phyloP scores from a whole-genome alignment of 345 rosid species.

The Syzygium aromaticum region DNA sequence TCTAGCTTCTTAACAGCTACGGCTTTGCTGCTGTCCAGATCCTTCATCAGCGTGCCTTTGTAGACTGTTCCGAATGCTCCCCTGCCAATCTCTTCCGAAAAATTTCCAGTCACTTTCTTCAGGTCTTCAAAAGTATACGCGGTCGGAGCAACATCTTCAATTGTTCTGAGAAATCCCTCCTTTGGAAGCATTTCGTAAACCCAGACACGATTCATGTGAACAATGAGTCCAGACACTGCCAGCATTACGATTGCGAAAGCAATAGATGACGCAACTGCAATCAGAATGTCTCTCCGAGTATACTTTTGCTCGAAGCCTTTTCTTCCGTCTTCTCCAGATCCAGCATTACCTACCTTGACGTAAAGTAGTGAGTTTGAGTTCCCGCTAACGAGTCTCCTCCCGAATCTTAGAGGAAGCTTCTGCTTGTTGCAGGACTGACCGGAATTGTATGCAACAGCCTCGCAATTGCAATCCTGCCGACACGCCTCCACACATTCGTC shows the following conservation, averaged over 20 bases:
- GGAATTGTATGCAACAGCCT: conserved; percentile 5
- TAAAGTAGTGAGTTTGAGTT: neutral
- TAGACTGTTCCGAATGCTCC: conserved; percentile 12
- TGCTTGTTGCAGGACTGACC: conserved; percentile 3
- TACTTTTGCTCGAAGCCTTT: neutral
- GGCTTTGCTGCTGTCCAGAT: neutral
- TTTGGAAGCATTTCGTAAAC: neutral
- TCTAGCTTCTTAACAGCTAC: conserved; percentile 11
- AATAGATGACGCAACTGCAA: neutral
- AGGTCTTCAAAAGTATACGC: conserved; percentile 9
- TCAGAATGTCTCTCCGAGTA: neutral
- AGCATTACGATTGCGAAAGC: neutral
- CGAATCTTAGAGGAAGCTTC: conserved; percentile 12
- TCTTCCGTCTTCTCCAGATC: neutral
- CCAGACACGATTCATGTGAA: neutral
- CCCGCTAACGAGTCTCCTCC: neutral
- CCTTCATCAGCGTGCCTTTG: neutral
- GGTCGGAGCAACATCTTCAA: conserved; percentile 1
- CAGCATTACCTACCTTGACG: neutral
- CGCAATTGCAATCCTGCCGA: conserved; percentile 15
- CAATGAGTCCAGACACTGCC: neutral
- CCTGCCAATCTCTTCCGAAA: conserved; percentile 18
- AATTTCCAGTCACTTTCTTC: conserved; percentile 7
- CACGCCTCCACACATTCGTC: conserved; percentile 8
- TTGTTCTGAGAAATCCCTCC: neutral